Evolutionary conservation across 2,329 filamentous ascomycete genomes (phyloP), one percentile per base, ranked within the genome.

Genomic region (Fusarium camptoceras): DNA sequence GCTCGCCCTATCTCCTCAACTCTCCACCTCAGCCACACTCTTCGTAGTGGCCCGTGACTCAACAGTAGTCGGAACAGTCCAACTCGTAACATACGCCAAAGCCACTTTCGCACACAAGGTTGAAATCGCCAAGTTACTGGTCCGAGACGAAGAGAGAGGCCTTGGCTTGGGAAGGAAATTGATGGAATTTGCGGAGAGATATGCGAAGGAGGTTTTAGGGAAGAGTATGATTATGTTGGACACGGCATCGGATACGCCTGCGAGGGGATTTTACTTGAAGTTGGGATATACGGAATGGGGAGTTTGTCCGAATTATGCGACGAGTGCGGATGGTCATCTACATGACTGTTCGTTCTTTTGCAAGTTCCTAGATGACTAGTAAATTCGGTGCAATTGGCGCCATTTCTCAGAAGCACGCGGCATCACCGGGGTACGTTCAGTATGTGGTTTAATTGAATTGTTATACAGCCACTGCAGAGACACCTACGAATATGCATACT

Each of bases 201-300:
- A 59, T 0, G 31, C 31, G 0, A 60, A 31, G 8, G 22, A 49
- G 5, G 20, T 41, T 0, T 8, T 60, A 31, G 57, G 42, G 1
- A 60, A 49, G 25, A 60, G 8, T 10, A 60, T 60, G 57, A 6
- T 59, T 8, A 7, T 60, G n/a, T 9, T 60, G 0, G 57, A 60
- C 49, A 60, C 57, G 2, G 57, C 54, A 1, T 31, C 42, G 6
- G 25, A 60, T 9, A 59, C 42, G 0, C 54, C 57, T 0, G 57
- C 57, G 0, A 48, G 57, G 2, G 57, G 57, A 3, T 60, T 60
- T 2, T 60, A 60, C 5, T 24, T 49, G 31, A 59, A 59, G 12
- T 27, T 49, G 0, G 54, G 57, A 1, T 60, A 60, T 1, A 59
- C 27, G 3, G 57, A 60, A 42, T 60, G 54, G 54, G 57, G 57